Evolutionary conservation across 441 rosid genomes (phyloP), one percentile per base, ranked within the genome.

Genomic region (Aquilaria agallochum): DNA sequence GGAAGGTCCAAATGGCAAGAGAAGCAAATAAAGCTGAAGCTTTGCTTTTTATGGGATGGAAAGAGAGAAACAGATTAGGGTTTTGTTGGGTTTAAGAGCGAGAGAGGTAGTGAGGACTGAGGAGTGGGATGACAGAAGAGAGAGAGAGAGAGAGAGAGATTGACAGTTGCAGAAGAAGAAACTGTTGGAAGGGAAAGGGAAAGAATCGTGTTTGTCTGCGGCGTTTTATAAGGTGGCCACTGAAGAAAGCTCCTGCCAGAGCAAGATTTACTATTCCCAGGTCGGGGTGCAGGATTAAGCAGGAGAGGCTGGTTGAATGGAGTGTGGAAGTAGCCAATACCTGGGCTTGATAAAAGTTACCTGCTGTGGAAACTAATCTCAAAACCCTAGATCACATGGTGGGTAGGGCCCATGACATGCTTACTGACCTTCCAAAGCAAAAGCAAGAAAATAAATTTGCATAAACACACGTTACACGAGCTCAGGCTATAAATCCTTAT

Each of bases 91-190:
- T 47, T 47, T 47, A 15, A 32, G 50, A 36, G 32, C 8, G n/a
- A 34, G 31, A 34, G 0, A 9, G 2, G 12, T 3, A 31, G 46
- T 31, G 55, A 27, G 51, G 3, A 42, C 44, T 9, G 31, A 50
- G 42, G 31, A 62, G 58, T 44, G 42, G 44, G 58, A 36, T 8
- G 42, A 36, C 30, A 9, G 20, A 15, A 31, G 31, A 40, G n/a
- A 8, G 31, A 9, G 3, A 0, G 50, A 63, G 55, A 65, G 52
- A 0, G 50, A 63, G 55, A 65, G 52, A 50, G 66, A 63, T 15
- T 52, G 73, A 59, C 65, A 58, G 68, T 58, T 58, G 62, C 63
- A 62, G 56, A 9, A 55, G 53, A 9, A 34, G 33, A 65, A 52
- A 56, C 62, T 50, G 72, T 44, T 34, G 48, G 31, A 11, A 30